Evolutionary conservation across 2,329 filamentous ascomycete species (phyloP), one percentile per base, ranked within the genome.

Genomic region (Ascochyta pisi): DNA sequence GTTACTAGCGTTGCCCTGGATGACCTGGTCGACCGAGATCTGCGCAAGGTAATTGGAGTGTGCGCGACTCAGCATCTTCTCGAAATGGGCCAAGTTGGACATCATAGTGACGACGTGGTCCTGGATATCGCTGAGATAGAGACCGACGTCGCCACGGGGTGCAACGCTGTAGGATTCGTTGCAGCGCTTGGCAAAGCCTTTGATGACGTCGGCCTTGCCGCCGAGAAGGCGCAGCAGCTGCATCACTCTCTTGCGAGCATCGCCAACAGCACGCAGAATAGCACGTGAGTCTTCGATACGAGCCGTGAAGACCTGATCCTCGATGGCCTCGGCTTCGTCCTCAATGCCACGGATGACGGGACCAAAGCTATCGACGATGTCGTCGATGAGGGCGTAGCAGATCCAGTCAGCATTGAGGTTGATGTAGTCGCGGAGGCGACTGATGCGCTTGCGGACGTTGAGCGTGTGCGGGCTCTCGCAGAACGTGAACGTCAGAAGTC

Each of bases 61-160:
- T 2, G 91, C 90, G 22, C 95, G 89, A 26, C 90, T 93, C 45
- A 99, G 84, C 84, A 99, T 97, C 83, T 98, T 98, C 76, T 99
- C 95, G 66, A 96, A 97, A 74, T 99, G 95, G 1, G 87, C 87
- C 67, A 99, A 78, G 77, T 96, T 99, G 65, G 91, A 95, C 85
- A 96, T 96, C 94, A 98, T 98, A 41, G 95, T 99, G 57, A 99
- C 92, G 49, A 99, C 94, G 84, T 99, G 95, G 78, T 99, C 95
- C 77, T 99, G 95, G 62, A 99, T 97, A 78, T 99, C 95, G 70
- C 92, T 92, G 33, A 99, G 85, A 73, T 99, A 99, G 69, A 99
- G 86, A 22, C 93, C 95, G 63, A 99, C 96, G 72, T 99, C 95
- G 79, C 95, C 95, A 43, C 93, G 90, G 6, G 95, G 95, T 1